Percentiles rank a stretch among this genome's conserved stretches.
These are phyloP conservation scores for Kluyveromyces sp. DNA, from an alignment of 1,139 yeast species.

Conservation along the genomic window DNA sequence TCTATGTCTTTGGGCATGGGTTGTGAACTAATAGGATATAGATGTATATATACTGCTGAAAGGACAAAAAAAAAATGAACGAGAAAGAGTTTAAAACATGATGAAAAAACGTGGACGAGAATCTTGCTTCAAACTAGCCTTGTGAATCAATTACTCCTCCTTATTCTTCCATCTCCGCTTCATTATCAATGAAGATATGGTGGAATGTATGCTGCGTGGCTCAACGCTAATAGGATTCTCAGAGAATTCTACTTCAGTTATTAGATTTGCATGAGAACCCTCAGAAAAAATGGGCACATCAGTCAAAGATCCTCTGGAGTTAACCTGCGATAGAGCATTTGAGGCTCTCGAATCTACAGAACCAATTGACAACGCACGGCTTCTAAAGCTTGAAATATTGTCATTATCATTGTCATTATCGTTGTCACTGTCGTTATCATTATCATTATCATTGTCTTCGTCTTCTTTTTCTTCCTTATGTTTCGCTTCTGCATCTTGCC, in stretches of 20 bases:
- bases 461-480: slow-evolving; percentile 18
- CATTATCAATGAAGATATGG: slow-evolving; percentile 6
- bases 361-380: slow-evolving; percentile 26
- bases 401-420: slow-evolving; percentile 3
- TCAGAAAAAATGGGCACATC: slow-evolving; percentile 33
- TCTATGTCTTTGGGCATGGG: too few relatives aligned
- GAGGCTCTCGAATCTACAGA: slow-evolving; percentile 25
- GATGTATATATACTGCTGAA: background rate
- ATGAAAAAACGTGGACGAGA: too few relatives aligned
- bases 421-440: slow-evolving; percentile 8
- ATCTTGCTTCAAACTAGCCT: too few relatives aligned
- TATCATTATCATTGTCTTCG: background rate
- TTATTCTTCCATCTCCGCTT: slow-evolving; percentile 5
- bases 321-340: slow-evolving; percentile 32
- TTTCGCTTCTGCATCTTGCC: background rate
- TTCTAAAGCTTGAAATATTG: slow-evolving; percentile 11
- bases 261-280: slow-evolving; percentile 14
- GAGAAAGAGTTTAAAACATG: too few relatives aligned
- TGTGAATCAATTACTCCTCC: background rate
- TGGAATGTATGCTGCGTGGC: slow-evolving; percentile 1
- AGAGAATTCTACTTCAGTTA: slow-evolving; percentile 6
- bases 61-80: background rate
- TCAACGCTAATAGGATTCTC: slow-evolving; percentile 8
- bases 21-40: too few relatives aligned
- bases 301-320: slow-evolving; percentile 32